These are phyloP conservation scores for Diaporthe capsici DNA, from an alignment of 2,329 filamentous ascomycete species.

Conservation along the genomic window DNA sequence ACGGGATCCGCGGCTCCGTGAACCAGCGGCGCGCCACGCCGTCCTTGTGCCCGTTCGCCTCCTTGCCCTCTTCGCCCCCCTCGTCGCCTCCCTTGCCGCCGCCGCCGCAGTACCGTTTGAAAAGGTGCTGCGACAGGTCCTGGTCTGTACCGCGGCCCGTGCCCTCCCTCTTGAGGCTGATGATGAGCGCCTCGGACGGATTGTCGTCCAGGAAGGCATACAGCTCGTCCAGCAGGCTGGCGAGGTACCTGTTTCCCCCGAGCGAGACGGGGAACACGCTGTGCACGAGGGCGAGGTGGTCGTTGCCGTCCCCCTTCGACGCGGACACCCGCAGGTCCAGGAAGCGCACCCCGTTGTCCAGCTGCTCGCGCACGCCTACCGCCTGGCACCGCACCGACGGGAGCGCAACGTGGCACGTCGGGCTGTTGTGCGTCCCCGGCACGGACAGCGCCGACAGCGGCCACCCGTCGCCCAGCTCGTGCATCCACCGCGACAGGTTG, in stretches of 20 bases:
- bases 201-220: conserved; percentile 83
- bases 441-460: conserved; percentile 87
- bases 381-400: conserved; percentile 96
- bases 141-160: conserved; percentile 84
- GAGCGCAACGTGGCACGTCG: conserved; percentile 85
- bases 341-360: conserved; percentile 92
- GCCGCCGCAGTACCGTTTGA: conserved; percentile 76
- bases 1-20: conserved; percentile 82
- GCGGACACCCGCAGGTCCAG: conserved; percentile 86
- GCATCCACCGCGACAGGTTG: conserved; percentile 84
- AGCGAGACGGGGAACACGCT: conserved; percentile 90
- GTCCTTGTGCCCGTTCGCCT: conserved; percentile 46
- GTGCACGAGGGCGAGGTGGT: conserved; percentile 87
- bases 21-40: conserved; percentile 75
- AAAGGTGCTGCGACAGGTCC: conserved; percentile 81
- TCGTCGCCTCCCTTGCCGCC: not conserved
- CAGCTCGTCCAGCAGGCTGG: conserved; percentile 77
- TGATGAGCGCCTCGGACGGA: conserved; percentile 84
- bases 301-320: conserved; percentile 60
- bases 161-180: conserved; percentile 94
- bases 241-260: conserved; percentile 84
- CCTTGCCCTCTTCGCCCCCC: conserved; percentile 39
- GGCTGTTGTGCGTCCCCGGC: conserved; percentile 95
- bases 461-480: conserved; percentile 76
- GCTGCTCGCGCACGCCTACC: conserved; percentile 81